These are phyloP conservation scores for Lonicera japonica DNA, from an alignment of 129 eudicot species.

Conservation along the genomic window DNA sequence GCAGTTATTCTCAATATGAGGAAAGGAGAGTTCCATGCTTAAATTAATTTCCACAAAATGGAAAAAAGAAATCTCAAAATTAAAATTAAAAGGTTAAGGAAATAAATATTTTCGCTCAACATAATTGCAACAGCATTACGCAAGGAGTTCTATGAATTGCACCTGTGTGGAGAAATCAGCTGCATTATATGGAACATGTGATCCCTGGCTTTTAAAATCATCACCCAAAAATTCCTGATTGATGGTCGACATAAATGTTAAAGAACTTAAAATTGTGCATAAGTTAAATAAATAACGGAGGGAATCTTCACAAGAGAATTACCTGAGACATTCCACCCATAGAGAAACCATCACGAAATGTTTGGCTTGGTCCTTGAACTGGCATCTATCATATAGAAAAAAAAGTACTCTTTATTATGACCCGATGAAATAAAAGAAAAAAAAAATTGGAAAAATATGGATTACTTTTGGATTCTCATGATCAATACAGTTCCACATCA, in stretches of 20 bases:
- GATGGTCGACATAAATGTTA: neutral
- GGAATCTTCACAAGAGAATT: neutral
- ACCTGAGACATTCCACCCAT: slow-evolving; percentile 99
- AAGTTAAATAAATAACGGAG: neutral
- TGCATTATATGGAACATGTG: slow-evolving; percentile 88
- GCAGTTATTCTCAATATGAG: no score
- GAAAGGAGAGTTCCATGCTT: no score
- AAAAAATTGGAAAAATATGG: no score
- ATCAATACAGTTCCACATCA: no score
- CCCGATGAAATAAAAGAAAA: neutral
- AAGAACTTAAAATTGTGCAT: neutral
- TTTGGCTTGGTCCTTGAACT: slow-evolving; percentile 67
- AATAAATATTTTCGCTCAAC: no score
- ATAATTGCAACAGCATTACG: neutral
- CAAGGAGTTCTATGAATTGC: neutral
- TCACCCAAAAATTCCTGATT: slow-evolving; percentile 91
- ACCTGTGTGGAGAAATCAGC: slow-evolving; percentile 97
- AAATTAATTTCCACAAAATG: no score
- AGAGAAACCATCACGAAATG: slow-evolving; percentile 87
- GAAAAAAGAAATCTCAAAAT: no score
- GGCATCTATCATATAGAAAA: slow-evolving; percentile 42
- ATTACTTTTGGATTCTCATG: no score
- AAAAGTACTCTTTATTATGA: neutral
- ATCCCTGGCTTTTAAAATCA: slow-evolving; percentile 98
- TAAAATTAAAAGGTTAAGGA: no score